These are phyloP conservation scores for Hirschioporus abietinus DNA, from an alignment of 768 basidiomycete genomes.

Conservation along the genomic window DNA sequence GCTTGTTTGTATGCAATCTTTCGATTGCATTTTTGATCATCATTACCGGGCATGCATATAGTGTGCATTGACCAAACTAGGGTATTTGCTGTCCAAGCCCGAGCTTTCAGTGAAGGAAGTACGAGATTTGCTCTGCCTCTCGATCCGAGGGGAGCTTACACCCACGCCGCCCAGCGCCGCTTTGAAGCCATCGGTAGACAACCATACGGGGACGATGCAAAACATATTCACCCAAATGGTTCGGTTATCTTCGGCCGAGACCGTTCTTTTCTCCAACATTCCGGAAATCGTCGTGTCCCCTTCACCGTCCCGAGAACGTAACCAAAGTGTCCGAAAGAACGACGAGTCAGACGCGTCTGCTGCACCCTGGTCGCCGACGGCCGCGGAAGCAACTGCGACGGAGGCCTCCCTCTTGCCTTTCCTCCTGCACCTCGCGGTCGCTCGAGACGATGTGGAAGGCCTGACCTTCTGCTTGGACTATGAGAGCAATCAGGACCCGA, in stretches of 20 bases:
- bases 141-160: conserved; percentile 88
- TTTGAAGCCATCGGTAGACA: conserved; percentile 29
- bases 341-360: conserved; percentile 37
- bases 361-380: conserved; percentile 77
- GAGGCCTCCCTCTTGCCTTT: conserved; percentile 72
- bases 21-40: not conserved
- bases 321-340: conserved; percentile 24
- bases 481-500: conserved; percentile 13
- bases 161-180: conserved; percentile 36
- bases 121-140: conserved; percentile 65
- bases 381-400: conserved; percentile 63
- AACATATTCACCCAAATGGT: conserved; percentile 64
- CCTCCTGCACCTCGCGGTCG: conserved; percentile 74
- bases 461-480: conserved; percentile 52
- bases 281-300: conserved; percentile 33
- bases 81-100: conserved; percentile 84
- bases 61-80: conserved; percentile 88
- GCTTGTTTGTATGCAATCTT: conserved; percentile 2
- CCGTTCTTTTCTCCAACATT: conserved; percentile 29
- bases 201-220: conserved; percentile 56
- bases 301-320: not conserved
- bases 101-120: conserved; percentile 66
- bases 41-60: conserved; percentile 25
- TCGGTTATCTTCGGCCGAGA: conserved; percentile 44
- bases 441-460: conserved; percentile 59